These are phyloP conservation scores for Rosa chinensis DNA, from an alignment of 306 rosid genomes.

Conservation along the genomic window DNA sequence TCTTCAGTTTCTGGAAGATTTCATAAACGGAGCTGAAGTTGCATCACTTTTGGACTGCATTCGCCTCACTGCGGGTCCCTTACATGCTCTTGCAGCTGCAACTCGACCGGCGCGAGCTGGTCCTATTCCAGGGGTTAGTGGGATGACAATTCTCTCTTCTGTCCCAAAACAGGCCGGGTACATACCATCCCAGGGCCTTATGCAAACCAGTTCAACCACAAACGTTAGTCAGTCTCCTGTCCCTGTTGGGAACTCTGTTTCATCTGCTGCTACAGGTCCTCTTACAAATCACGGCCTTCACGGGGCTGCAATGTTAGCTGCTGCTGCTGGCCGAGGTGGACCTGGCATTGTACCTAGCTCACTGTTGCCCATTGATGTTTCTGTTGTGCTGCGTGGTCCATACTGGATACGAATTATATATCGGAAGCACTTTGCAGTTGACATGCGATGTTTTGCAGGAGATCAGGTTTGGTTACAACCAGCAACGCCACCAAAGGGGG, in stretches of 20 bases:
- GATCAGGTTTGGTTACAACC: constrained; percentile 99
- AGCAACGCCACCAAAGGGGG: constrained; percentile 96
- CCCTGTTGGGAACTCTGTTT: constrained; percentile 46
- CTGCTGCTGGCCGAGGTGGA: constrained; percentile 94
- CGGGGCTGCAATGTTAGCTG: constrained; percentile 72
- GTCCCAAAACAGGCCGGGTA: constrained; percentile 76
- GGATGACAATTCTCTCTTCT: constrained; percentile 60
- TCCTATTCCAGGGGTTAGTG: constrained; percentile 81
- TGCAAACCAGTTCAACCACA: constrained; percentile 54
- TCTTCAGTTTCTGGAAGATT: constrained; percentile 93
- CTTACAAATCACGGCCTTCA: constrained; percentile 67
- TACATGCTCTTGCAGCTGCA: constrained; percentile 96
- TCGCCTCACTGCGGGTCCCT: constrained; percentile 98
- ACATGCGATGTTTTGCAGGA: constrained; percentile 99
- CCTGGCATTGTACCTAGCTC: constrained; percentile 99
- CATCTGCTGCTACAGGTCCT: constrained; percentile 50
- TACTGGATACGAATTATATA: constrained; percentile 96
- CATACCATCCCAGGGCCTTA: constrained; percentile 63
- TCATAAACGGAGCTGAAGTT: constrained; percentile 98
- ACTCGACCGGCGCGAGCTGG: constrained; percentile 99
- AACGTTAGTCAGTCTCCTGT: constrained; percentile 55
- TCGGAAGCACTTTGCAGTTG: constrained; percentile 92
- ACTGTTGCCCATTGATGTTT: constrained; percentile 94
- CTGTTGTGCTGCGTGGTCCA: constrained; percentile 98
- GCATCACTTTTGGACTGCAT: constrained; percentile 96